Evolutionary conservation across 2,329 filamentous ascomycete species (phyloP).

Genomic region (Beauveria brongniartii): DNA sequence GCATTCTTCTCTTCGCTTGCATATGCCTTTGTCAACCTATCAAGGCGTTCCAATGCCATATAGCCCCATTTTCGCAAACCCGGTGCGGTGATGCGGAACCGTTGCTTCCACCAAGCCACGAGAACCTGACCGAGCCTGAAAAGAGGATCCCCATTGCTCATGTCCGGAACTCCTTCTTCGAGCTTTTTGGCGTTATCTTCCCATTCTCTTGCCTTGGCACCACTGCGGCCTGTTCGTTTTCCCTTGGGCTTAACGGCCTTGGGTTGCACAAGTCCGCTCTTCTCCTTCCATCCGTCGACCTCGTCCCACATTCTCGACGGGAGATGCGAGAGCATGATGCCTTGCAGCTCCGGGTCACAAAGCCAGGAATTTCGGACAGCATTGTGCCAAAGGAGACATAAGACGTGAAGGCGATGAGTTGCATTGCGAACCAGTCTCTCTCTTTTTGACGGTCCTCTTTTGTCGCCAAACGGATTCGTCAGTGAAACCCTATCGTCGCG

Average conservation of each 20-base stretch:
- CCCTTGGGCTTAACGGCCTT: slow-evolving; percentile 12
- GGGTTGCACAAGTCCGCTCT: slow-evolving; percentile 48
- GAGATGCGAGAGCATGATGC: slow-evolving; percentile 66
- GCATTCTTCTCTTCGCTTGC: slow-evolving; percentile 53
- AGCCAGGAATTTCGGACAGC: slow-evolving; percentile 76
- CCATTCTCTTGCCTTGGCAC: slow-evolving; percentile 55
- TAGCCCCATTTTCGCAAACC: slow-evolving; percentile 87
- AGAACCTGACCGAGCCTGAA: slow-evolving; percentile 68
- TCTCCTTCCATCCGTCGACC: slow-evolving; percentile 62
- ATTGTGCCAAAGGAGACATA: slow-evolving; percentile 84
- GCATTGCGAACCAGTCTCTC: slow-evolving; percentile 69
- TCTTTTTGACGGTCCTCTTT: slow-evolving; percentile 79
- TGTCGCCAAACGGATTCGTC: slow-evolving; percentile 53
- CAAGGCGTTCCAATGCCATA: slow-evolving; percentile 65
- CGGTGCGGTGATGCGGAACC: slow-evolving; percentile 68
- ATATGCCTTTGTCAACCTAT: slow-evolving; percentile 65
- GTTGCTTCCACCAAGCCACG: slow-evolving; percentile 80
- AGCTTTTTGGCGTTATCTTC: slow-evolving; percentile 57
- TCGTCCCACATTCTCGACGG: slow-evolving; percentile 61
- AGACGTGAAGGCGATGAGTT: slow-evolving; percentile 84
- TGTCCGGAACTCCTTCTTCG: slow-evolving; percentile 63
- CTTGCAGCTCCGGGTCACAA: slow-evolving; percentile 67
- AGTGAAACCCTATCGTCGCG: slow-evolving; percentile 52
- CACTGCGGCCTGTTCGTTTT: slow-evolving; percentile 18
- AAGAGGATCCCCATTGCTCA: slow-evolving; percentile 77